A percentile compares a stretch with the other conserved stretches of the same genome.
phyloP scores from a whole-genome alignment of 129 eudicot species.

The Escallonia rubra region DNA sequence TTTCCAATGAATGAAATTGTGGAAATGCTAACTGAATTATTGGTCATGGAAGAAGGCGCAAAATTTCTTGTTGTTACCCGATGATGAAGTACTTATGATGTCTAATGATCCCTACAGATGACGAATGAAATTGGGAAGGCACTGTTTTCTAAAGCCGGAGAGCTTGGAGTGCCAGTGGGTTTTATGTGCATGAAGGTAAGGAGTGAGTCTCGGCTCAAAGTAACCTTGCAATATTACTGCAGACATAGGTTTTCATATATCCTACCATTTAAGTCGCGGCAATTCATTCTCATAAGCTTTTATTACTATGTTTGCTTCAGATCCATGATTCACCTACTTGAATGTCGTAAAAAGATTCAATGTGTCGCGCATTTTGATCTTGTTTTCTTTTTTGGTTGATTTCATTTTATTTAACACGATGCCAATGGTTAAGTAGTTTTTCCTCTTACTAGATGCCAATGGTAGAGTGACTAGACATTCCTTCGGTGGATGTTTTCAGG shows the following conservation, averaged over 20 bases:
- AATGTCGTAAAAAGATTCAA: neutral
- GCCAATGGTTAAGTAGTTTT: no score
- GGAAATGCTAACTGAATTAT: neutral
- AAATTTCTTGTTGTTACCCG: neutral
- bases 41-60: neutral
- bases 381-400: neutral
- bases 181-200: slow-evolving; percentile 89
- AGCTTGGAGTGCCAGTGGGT: slow-evolving; percentile 77
- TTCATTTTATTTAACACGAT: no score
- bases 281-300: no score
- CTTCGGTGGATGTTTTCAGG: slow-evolving; percentile 28
- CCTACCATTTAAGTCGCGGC: neutral
- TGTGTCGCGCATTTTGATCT: neutral
- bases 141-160: slow-evolving; percentile 76
- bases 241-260: neutral
- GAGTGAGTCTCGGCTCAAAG: neutral
- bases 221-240: neutral
- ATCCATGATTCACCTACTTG: neutral
- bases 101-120: slow-evolving; percentile 44
- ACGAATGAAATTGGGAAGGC: slow-evolving; percentile 81
- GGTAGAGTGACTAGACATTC: slow-evolving; percentile 3
- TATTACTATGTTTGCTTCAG: neutral
- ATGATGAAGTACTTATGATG: slow-evolving; percentile 2
- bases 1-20: neutral
- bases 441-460: neutral